Evolutionary conservation across 2,329 filamentous ascomycete species (phyloP).

Genomic region (Calonectria honghensis): DNA sequence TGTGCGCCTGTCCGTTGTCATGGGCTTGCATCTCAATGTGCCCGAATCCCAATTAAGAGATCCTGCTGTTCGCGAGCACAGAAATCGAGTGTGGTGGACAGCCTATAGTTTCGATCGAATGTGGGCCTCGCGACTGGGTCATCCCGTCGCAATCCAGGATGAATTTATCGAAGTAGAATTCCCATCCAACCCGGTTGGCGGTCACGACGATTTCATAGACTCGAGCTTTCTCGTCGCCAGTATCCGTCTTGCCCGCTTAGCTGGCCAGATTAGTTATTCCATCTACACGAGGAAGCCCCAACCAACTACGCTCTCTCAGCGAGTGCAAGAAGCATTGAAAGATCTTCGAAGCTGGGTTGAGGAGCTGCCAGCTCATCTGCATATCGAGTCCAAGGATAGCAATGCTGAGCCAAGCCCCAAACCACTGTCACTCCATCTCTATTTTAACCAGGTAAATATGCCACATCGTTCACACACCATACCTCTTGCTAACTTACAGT

Average conservation of each 20-base stretch:
- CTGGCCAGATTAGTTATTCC: constrained; percentile 55
- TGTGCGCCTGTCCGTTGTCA: constrained; percentile 64
- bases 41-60: constrained; percentile 64
- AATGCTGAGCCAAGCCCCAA: constrained; percentile 49
- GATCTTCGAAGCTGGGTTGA: constrained; percentile 58
- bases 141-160: constrained; percentile 68
- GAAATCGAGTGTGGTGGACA: constrained; percentile 66
- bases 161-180: constrained; percentile 68
- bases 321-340: constrained; percentile 58
- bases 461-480: not conserved
- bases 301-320: constrained; percentile 56
- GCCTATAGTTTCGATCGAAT: constrained; percentile 67
- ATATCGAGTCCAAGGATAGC: constrained; percentile 54
- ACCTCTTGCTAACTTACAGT: not conserved
- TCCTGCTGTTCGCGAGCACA: constrained; percentile 60
- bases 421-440: constrained; percentile 58
- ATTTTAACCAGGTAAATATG: constrained; percentile 56
- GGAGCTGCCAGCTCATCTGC: constrained; percentile 56
- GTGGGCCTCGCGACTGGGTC: constrained; percentile 69
- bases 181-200: constrained; percentile 58
- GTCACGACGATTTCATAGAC: constrained; percentile 59
- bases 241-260: constrained; percentile 61
- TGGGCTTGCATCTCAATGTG: constrained; percentile 65
- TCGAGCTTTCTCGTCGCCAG: constrained; percentile 58
- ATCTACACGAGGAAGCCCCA: constrained; percentile 58